Base-by-base conservation (phyloP, 2,329 filamentous ascomycete species). In the Corynespora cassiicola region DNA sequence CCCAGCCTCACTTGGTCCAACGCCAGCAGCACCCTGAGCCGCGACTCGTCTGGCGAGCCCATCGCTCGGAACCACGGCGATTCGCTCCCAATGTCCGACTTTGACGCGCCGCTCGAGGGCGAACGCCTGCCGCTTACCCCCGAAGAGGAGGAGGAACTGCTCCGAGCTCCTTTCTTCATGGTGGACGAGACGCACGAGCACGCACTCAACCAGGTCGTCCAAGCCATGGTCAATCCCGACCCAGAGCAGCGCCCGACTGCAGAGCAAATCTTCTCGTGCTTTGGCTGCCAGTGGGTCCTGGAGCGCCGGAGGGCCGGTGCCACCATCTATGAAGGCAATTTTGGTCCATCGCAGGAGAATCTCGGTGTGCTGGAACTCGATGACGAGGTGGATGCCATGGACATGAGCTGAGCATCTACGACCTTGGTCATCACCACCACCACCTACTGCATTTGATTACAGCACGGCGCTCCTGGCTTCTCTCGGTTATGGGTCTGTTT, bases 301-400 rank as follows among this genome's bases (percentile, higher is more conserved):
- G 73, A 76, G 33, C 84, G 90, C 47, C 84, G 90, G 38, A 84
- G 87, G 38, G 88, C 90, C 8, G 88, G 90, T 28, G 94, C 94
- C n/a, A 96, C 90, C 0, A 85, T 99, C 36, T 99, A 88, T 56
- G 94, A 99, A 72, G 94, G 94, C 47, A 94, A 89, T 65, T 99
- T 91, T 87, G 94, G 94, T 4, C 92, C 92, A 20, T 79, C 79
- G 16, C 85, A 85, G 49, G 79, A 84, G 47, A 74, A 84, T 14
- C 72, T 84, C 37, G 53, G 52, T 35, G 53, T 50, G 72, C 75
- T 69, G 27, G 40, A 48, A 14, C 45, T 50, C 14, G 36, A 48
- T 12, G 52, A 51, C 8, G 67, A 71, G 63, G 75, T 79, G 29
- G 82, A 85, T 64, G 85, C 85, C 79, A 80, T 82, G 67, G 82